phyloP scores from a whole-genome alignment of 306 rosid species.

The Adenanthera pavonina region DNA sequence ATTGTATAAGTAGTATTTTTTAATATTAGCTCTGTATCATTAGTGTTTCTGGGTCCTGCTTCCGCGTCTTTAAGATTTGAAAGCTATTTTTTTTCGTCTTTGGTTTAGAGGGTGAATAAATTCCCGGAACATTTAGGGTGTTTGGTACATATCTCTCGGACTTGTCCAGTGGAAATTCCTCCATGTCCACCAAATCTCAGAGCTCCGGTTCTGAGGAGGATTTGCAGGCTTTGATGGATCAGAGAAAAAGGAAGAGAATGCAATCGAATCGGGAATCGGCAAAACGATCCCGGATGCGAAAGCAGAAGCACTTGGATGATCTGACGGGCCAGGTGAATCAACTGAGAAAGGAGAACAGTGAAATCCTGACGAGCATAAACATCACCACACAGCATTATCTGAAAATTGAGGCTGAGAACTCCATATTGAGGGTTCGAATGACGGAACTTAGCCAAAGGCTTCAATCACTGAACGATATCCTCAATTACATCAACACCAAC shows the following conservation, averaged over 20 bases:
- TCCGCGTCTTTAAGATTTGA: slow-evolving; percentile 12
- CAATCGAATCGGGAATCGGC: slow-evolving; percentile 90
- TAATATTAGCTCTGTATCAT: background rate
- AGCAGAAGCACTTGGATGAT: slow-evolving; percentile 78
- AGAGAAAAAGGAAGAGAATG: slow-evolving; percentile 79
- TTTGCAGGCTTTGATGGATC: slow-evolving; percentile 60
- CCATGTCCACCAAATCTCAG: slow-evolving; percentile 45
- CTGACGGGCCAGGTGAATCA: slow-evolving; percentile 50
- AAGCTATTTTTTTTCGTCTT: background rate
- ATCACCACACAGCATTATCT: slow-evolving; percentile 54
- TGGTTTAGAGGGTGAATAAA: slow-evolving; percentile 9
- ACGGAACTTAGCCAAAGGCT: slow-evolving; percentile 72
- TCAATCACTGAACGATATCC: slow-evolving; percentile 67
- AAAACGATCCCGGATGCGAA: slow-evolving; percentile 78
- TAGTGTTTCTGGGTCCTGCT: slow-evolving; percentile 33
- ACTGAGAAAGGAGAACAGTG: slow-evolving; percentile 60
- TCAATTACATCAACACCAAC: slow-evolving; percentile 47
- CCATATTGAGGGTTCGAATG: slow-evolving; percentile 69
- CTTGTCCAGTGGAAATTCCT: slow-evolving; percentile 72
- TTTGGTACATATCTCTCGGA: slow-evolving; percentile 50
- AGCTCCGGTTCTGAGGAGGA: slow-evolving; percentile 71
- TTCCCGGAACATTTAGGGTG: background rate
- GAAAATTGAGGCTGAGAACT: slow-evolving; percentile 66
- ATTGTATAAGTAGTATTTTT: slow-evolving; percentile 7
- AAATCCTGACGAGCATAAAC: slow-evolving; percentile 56